A percentile compares a stretch with the other conserved stretches of the same genome.
phyloP scores from a whole-genome alignment of 1,284 basidiomycete species.

The Ceratobasidium sp. region DNA sequence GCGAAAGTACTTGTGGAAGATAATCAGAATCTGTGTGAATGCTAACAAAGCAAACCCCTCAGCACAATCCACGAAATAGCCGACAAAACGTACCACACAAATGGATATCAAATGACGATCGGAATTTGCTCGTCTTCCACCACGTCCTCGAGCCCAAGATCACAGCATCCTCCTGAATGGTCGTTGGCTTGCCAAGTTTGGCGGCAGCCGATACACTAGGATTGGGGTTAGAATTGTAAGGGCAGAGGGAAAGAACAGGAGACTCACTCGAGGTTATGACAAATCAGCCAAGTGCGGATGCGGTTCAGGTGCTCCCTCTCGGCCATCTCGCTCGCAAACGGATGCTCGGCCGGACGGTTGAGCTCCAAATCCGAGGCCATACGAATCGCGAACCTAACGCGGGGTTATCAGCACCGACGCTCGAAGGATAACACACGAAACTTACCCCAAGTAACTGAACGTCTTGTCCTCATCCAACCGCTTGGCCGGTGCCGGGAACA shows the following conservation, averaged over 20 bases:
- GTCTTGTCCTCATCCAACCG: conserved; percentile 22
- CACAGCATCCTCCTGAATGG: conserved; percentile 13
- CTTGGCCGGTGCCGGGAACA: conserved; percentile 15
- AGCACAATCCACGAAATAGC: not conserved
- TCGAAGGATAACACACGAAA: not conserved
- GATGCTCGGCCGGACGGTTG: conserved; percentile 1
- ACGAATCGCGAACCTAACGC: conserved; percentile 1
- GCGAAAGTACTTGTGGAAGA: conserved; percentile 30
- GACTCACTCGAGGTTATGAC: conserved; percentile 32
- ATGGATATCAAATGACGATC: conserved; percentile 18
- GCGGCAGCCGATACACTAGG: conserved; percentile 12
- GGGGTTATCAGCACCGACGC: not conserved
- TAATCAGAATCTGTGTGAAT: conserved; percentile 29
- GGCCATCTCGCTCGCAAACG: conserved; percentile 19
- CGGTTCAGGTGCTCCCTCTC: conserved; percentile 24
- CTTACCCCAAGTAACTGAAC: conserved; percentile 25
- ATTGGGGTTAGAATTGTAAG: not conserved
- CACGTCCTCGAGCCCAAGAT: conserved; percentile 29
- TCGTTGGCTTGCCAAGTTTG: conserved; percentile 18
- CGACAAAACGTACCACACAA: conserved; percentile 29
- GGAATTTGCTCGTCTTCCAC: conserved; percentile 19
- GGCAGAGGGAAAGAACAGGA: not conserved
- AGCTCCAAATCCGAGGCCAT: conserved; percentile 28
- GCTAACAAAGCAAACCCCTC: not conserved
- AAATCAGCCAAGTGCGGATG: conserved; percentile 24